These are phyloP conservation scores for Gliomastix tumulicola DNA, from an alignment of 2,329 filamentous ascomycete species.

Conservation along the genomic window DNA sequence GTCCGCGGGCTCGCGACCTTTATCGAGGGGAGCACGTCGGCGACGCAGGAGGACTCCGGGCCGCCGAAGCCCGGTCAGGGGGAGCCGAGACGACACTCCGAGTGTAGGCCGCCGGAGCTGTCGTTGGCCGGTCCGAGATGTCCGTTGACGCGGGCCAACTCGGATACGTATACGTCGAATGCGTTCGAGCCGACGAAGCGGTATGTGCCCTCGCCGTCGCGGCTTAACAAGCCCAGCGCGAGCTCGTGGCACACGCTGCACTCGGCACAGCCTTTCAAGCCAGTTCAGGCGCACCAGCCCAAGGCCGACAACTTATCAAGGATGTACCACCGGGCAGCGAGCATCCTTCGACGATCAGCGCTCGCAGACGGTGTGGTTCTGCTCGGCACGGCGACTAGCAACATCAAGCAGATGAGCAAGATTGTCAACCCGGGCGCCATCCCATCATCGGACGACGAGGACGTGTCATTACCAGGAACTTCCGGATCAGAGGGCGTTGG, in stretches of 20 bases:
- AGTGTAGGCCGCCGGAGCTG: background rate
- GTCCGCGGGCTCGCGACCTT: constrained; percentile 46
- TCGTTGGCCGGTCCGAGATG: background rate
- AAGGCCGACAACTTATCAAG: constrained; percentile 12
- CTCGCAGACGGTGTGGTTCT: constrained; percentile 21
- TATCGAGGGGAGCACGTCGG: constrained; percentile 33
- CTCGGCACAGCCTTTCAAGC: background rate
- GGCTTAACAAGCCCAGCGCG: no score
- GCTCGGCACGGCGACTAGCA: constrained; percentile 17
- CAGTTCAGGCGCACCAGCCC: constrained; percentile 1
- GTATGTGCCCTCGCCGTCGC: background rate
- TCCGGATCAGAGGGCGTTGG: constrained; percentile 13
- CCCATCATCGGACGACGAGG: constrained; percentile 9
- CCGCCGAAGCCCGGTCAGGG: background rate
- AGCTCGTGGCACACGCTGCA: no score
- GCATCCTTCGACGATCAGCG: constrained; percentile 18
- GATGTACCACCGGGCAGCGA: constrained; percentile 18
- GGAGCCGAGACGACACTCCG: background rate
- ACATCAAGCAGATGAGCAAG: constrained; percentile 5
- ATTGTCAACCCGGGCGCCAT: constrained; percentile 3
- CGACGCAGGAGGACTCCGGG: background rate
- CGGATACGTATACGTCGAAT: background rate
- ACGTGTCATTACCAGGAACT: constrained; percentile 3
- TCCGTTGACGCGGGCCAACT: background rate
- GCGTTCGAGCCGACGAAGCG: constrained; percentile 2